Base-by-base conservation (phyloP, 371 early-diverging fungal genomes). In the Mortierella sp. region DNA sequence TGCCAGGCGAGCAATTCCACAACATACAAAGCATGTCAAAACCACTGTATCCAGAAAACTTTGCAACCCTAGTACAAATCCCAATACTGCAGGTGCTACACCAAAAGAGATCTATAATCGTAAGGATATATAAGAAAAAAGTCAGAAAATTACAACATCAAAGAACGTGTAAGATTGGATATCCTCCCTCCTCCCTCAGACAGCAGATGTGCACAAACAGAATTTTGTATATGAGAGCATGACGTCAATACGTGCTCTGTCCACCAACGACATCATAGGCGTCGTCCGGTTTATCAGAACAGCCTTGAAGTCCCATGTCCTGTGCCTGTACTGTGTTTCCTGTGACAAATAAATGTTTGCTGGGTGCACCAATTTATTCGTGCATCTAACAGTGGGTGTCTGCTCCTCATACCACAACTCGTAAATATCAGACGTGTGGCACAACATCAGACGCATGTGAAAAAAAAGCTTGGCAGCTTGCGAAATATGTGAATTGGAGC, bases 1-100 rank as follows among this genome's bases (percentile, higher is more conserved):
- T 6, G 97, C 97, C 64, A 97, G 85, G 47, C 97, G 91, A 32
- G 96, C 93, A 68, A 96, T 91, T 32, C 96, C 97, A 74, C 96
- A 96, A 77, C 91, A 91, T 20, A 97, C 94, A 89, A 97, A 97
- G 84, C 94, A 93, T 0, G 92, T 88, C 75, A 97, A 86, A 3
- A 94, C 89, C 26, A 90, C 78, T 16, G 93, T 87, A 80, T 97
- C 97, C 22, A 94, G 76, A 70, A 90, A 89, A 35, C 93, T 92
- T 68, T 94, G 95, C 87, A 97, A 90, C 30, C 97, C 97, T 63
- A 95, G 89, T 64, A 93, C 94, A 83, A 93, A 97, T 16, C 92
- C 96, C 37, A 96, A 86, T 5, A 93, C 93, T 22, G 96, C 95
- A 6, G 96, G 96, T 18, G 96, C 96, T 18, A 96, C 86, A 12